Base-by-base conservation (phyloP, 2,329 filamentous ascomycete species). In the Thyridium curvatum region DNA sequence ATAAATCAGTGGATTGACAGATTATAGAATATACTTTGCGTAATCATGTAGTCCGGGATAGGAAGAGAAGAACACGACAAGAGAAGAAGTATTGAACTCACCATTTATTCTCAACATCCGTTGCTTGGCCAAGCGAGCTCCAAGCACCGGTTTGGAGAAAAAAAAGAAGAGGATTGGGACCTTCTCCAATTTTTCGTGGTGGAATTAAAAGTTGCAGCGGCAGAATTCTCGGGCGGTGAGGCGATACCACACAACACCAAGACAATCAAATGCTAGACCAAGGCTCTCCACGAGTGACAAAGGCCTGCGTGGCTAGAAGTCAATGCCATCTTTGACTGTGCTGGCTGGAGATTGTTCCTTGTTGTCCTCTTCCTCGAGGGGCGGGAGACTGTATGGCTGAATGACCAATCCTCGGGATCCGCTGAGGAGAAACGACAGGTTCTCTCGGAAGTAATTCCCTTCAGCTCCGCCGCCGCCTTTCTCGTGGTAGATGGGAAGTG, bases 391-490 rank as follows among this genome's bases (percentile, higher is more conserved):
- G 61, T 89, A 96, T 1, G 89, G 88, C 52, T 83, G 86, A 46
- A 98, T 88, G 30, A 87, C 76, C 48, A 98, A 79, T 37, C 87
- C 90, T 51, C 77, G 82, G 3, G 77, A 74, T 52, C 87, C 74
- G 58, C 88, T 95, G 37, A 98, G 65, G 44, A 82, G 90, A 59
- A 98, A 98, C 4, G 89, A 89, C 61, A 95, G 75, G 61, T 96
- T 89, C 53, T 94, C 86, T 17, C 86, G 81, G 39, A 83, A 73
- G 45, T 79, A 80, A 41, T 77, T 77, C 30, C 76, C 71, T 42
- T 79, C 79, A 2, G 77, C 73, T 9, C 79, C 82, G 12, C 87
- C 88, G 3, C 89, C 89, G 2, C 93, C 91, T 48, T 86, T 87
- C 56, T 97, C 91, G 43, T 94, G 86, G 48, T 87, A 82, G 1